These are phyloP conservation scores for Colletotrichum paranaense DNA, from an alignment of 2,329 filamentous ascomycete genomes.

Conservation along the genomic window DNA sequence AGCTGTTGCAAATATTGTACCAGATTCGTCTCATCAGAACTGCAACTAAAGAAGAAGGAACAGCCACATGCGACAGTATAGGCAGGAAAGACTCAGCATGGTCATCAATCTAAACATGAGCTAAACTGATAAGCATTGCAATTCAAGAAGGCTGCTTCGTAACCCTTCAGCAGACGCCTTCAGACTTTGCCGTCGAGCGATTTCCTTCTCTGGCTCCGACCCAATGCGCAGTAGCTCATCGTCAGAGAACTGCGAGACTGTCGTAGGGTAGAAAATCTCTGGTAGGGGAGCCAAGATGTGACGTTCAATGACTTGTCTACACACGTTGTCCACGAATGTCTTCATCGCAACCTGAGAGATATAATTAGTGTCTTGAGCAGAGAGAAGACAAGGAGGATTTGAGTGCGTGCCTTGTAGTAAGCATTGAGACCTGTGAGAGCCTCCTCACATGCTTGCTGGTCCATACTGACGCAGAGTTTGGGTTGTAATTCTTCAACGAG, in stretches of 20 bases:
- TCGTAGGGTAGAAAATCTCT: slow-evolving; percentile 7
- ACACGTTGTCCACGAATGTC: slow-evolving; percentile 41
- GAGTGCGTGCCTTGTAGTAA: slow-evolving; percentile 39
- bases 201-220: slow-evolving; percentile 14
- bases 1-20: not conserved
- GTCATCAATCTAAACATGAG: not conserved
- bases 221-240: slow-evolving; percentile 26
- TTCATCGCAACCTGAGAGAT: slow-evolving; percentile 18
- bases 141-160: slow-evolving; percentile 4
- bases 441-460: slow-evolving; percentile 37
- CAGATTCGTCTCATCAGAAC: not conserved
- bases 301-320: slow-evolving; percentile 39
- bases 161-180: not conserved
- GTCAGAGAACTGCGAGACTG: not conserved
- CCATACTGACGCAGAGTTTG: slow-evolving; percentile 26
- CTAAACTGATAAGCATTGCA: slow-evolving; percentile 13
- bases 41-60: not conserved
- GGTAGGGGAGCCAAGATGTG: slow-evolving; percentile 36
- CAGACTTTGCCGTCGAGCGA: slow-evolving; percentile 9
- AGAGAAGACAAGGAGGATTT: not conserved
- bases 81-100: no score
- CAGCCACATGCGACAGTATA: not conserved
- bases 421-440: slow-evolving; percentile 36
- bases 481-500: not conserved
- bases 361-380: rapidly evolving